Evolutionary conservation across 2,329 filamentous ascomycete genomes (phyloP), one percentile per base, ranked within the genome.

Genomic region (Sclerotinia nivalis): DNA sequence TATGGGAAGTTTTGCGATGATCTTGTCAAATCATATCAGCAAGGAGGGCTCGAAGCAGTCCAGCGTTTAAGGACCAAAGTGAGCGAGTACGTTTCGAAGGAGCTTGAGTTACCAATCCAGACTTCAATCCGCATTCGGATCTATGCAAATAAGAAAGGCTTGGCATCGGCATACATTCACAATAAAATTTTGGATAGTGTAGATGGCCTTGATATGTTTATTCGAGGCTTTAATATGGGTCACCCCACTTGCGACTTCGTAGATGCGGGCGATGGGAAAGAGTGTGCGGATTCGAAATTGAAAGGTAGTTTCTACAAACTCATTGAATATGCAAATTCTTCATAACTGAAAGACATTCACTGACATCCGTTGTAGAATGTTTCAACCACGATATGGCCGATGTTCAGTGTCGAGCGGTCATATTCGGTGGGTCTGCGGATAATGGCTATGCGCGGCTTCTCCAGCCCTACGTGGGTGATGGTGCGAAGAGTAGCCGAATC

Each of bases 361-460:
- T 37, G 22, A 62, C 12, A 37, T 15, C 10, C n/a, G 69, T n/a
- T 6, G 10, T 67, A 80, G 78, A 73, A 75, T 78, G 75, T 28
- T 77, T 79, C 55, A 77, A 79, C 31, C 73, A 78, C n/a, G 73
- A 79, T 58, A 71, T 80, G 40, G 71, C 74, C 25, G 77, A 83
- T 71, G 71, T 79, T 12, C 82, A 83, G 68, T 83, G 81, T 70
- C 78, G 75, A 18, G 80, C 78, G 15, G 74, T 83, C 47, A 62
- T 82, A 54, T 81, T 83, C 58, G 81, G 81, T n/a, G 81, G 77
- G 31, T 81, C 81, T 2, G 77, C 79, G 6, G 82, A 83, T 66
- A 81, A 79, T 68, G 80, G 81, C 31, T 83, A 83, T 69, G 81
- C 81, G n/a, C 80, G 79, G 22, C 73, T 82, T 34, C 77, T 83